phyloP scores from a whole-genome alignment of 257 asterid genomes.

The Capsicum baccatum region DNA sequence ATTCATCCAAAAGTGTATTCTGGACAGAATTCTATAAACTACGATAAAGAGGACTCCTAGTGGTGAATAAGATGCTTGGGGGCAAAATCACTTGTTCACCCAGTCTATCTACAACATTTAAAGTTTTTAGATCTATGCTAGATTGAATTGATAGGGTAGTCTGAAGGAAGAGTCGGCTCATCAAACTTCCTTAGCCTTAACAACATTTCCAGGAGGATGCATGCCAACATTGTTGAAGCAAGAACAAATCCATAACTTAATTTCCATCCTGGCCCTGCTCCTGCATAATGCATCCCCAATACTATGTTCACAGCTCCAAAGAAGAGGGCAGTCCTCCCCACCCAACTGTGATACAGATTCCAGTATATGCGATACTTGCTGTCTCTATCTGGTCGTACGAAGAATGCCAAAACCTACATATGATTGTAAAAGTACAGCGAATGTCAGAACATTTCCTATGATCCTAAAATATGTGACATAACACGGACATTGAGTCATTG shows the following conservation, averaged over 20 bases:
- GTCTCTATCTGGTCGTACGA: slow-evolving; percentile 64
- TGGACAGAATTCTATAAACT: slow-evolving; percentile 21
- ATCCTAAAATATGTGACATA: background rate
- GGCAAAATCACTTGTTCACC: background rate
- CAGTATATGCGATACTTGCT: slow-evolving; percentile 71
- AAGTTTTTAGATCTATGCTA: slow-evolving; percentile 31
- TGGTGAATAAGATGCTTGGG: background rate
- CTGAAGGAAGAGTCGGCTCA: slow-evolving; percentile 46
- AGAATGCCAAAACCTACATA: slow-evolving; percentile 71
- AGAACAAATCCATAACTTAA: slow-evolving; percentile 68
- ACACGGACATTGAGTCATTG: background rate
- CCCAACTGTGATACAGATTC: slow-evolving; percentile 76
- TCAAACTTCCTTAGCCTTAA: slow-evolving; percentile 51
- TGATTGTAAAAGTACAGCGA: background rate
- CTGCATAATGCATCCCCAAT: slow-evolving; percentile 74
- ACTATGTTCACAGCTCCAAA: slow-evolving; percentile 76
- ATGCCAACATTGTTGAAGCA: slow-evolving; percentile 49
- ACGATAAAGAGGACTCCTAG: background rate
- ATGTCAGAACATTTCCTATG: background rate
- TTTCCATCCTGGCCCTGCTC: slow-evolving; percentile 65
- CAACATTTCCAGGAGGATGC: slow-evolving; percentile 64
- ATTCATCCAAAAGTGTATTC: slow-evolving; percentile 1
- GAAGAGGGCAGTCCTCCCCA: slow-evolving; percentile 73
- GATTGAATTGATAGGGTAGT: slow-evolving; percentile 53
- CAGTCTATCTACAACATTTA: background rate